Evolutionary conservation across 768 basidiomycete species (phyloP), one percentile per base, ranked within the genome.

Genomic region (Leucosporidium creatinivorum): DNA sequence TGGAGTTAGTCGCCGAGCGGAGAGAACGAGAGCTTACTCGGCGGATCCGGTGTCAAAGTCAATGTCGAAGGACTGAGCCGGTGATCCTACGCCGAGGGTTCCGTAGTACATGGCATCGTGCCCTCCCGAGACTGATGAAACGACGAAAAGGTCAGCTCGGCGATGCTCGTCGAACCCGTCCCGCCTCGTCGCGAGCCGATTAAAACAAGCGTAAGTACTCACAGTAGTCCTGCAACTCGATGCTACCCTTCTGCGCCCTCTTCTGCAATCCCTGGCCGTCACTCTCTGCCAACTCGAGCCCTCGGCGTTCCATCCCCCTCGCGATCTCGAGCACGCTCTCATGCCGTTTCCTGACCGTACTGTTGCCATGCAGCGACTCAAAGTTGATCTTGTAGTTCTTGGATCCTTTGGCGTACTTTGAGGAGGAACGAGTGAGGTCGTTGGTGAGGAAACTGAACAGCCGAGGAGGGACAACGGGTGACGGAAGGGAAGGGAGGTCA

Each of bases 41-140:
- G 39, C 25, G 3, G 44, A 47, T 10, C 51, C n/a, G 23, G 30
- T 17, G 31, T n/a, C 28, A 28, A 58, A 63, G 51, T 62, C 61
- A 39, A 52, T 55, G 17, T 61, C 23, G 63, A 72, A 72, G 0
- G 47, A 28, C 30, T 69, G 68, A n/a, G n/a, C 47, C 9, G 68
- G 71, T 3, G 65, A 64, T 33, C 71, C 68, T 58, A 73, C 65
- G 3, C 59, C 25, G 33, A 69, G 52, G 3, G 21, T 19, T 13
- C 72, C 72, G 30, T 44, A 73, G 61, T 69, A 73, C 1, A 68
- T 51, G 17, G 72, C 64, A 44, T 73, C 68, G 28, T 69, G 65
- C n/a, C 68, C 71, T 61, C 62, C 68, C 19, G 62, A 60, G 56
- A 65, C 69, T 70, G 65, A 26, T 25, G 8, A 7, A 44, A 0